These are phyloP conservation scores for Primulina eburnea DNA, from an alignment of 257 asterid genomes.

Conservation along the genomic window DNA sequence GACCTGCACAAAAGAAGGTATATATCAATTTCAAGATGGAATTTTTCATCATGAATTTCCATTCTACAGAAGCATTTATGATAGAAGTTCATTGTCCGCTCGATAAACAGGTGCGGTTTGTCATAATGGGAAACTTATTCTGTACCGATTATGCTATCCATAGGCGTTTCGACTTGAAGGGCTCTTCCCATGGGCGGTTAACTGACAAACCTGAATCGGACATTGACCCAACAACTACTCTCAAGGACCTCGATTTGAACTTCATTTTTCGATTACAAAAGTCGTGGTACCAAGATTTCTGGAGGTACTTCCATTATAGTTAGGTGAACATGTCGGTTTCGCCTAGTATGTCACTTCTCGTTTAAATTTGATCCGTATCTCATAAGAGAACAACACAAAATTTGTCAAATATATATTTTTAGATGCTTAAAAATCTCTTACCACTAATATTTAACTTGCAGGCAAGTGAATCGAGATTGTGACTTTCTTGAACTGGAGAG, in stretches of 20 bases:
- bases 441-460: conserved; percentile 30
- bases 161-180: conserved; percentile 20
- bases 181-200: conserved; percentile 41
- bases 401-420: background rate
- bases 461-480: conserved; percentile 87
- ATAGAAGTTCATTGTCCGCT: background rate
- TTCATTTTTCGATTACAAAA: conserved; percentile 70
- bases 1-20: conserved; percentile 52
- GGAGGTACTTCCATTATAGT: conserved; percentile 47
- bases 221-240: conserved; percentile 76
- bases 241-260: conserved; percentile 92
- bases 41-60: background rate
- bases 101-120: conserved; percentile 29
- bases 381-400: background rate
- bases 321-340: background rate
- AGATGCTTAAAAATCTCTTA: background rate
- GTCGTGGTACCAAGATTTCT: conserved; percentile 66
- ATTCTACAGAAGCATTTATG: background rate
- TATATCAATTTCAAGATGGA: background rate
- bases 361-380: too few relatives aligned
- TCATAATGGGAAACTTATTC: conserved; percentile 33
- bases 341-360: background rate
- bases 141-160: conserved; percentile 8
- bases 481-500: conserved; percentile 95
- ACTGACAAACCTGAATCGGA: conserved; percentile 64